Conservation (phyloP, 169 alveolate genomes). For the Neospora caninum region DNA sequence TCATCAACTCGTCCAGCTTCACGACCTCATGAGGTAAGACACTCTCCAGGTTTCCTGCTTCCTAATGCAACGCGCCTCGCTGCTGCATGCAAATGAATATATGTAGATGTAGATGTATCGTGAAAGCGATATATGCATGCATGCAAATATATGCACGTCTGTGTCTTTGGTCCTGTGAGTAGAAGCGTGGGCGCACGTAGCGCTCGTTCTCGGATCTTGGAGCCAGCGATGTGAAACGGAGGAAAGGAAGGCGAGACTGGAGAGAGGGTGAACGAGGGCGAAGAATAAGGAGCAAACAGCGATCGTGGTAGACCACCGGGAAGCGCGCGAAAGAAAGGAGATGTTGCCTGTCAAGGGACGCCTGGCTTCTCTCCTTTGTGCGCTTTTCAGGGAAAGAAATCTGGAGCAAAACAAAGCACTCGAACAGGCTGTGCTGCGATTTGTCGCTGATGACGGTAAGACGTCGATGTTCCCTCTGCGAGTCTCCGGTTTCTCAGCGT, state of each 20-base stretch:
- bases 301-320: too few relatives aligned
- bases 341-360: too few relatives aligned
- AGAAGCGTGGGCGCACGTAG: too few relatives aligned
- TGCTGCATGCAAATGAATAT: background rate
- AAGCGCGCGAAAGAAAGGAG: too few relatives aligned
- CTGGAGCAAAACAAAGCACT: conserved; percentile 26
- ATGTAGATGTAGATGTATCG: background rate
- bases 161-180: background rate
- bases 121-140: background rate
- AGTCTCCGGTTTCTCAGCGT: too few relatives aligned
- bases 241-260: background rate
- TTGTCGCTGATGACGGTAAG: conserved; percentile 29
- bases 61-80: background rate
- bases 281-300: too few relatives aligned
- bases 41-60: background rate
- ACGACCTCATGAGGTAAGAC: conserved; percentile 35
- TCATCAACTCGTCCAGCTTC: conserved; percentile 25
- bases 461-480: background rate
- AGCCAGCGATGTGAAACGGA: too few relatives aligned
- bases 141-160: background rate
- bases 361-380: background rate
- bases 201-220: too few relatives aligned
- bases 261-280: too few relatives aligned
- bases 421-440: conserved; percentile 27
- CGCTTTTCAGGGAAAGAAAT: conserved; percentile 21